phyloP scores from a whole-genome alignment of 257 asterid genomes.

The Cruciata laevipes region DNA sequence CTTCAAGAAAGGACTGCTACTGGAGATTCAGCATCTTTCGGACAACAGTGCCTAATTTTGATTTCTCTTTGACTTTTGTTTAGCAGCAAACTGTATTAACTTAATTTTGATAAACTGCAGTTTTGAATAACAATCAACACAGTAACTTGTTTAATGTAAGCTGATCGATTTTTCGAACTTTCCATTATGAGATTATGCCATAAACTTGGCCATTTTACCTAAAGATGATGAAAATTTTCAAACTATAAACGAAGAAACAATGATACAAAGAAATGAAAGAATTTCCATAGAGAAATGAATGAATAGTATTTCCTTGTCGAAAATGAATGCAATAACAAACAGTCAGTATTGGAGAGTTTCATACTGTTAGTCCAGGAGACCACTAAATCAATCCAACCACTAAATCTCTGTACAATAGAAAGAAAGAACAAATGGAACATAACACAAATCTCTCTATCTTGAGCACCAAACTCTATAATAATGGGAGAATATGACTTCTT shows the following conservation, averaged over 20 bases:
- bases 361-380: neutral
- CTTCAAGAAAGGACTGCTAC: slow-evolving; percentile 40
- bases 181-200: too few relatives aligned
- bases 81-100: neutral
- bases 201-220: too few relatives aligned
- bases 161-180: too few relatives aligned
- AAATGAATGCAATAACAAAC: slow-evolving; percentile 4
- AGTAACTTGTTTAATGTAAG: too few relatives aligned
- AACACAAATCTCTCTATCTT: neutral
- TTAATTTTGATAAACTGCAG: neutral
- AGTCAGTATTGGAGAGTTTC: neutral
- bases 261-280: too few relatives aligned
- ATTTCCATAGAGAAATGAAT: too few relatives aligned
- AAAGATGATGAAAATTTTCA: too few relatives aligned
- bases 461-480: neutral
- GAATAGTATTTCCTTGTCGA: neutral
- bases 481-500: neutral
- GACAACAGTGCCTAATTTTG: neutral
- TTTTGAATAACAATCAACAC: neutral
- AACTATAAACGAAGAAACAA: too few relatives aligned
- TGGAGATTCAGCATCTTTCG: slow-evolving; percentile 31
- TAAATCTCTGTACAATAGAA: slow-evolving; percentile 6
- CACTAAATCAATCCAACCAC: slow-evolving; percentile 1
- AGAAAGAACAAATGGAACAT: neutral
- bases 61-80: neutral